Evolutionary conservation across 2,329 filamentous ascomycete genomes (phyloP).

Genomic region (Arthrobotrys sphaeroides): DNA sequence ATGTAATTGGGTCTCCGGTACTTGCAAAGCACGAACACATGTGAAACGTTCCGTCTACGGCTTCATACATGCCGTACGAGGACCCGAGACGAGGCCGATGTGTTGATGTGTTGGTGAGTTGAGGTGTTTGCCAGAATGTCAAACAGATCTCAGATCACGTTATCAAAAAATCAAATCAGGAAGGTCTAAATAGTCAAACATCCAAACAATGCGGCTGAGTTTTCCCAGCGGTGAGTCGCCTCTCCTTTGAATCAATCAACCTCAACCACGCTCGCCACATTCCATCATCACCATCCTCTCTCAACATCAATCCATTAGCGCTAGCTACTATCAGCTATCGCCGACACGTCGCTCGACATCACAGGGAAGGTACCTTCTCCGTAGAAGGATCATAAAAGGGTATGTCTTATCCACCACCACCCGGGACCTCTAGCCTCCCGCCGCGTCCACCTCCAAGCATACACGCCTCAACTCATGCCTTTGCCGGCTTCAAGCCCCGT

Average conservation of each 20-base stretch:
- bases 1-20: too few relatives aligned
- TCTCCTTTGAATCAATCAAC: constrained; percentile 18
- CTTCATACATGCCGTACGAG: too few relatives aligned
- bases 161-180: background rate
- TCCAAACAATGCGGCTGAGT: background rate
- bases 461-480: constrained; percentile 70
- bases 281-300: background rate
- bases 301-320: background rate
- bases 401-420: constrained; percentile 87
- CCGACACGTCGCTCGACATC: background rate
- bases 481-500: constrained; percentile 70
- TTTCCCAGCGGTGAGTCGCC: constrained; percentile 36
- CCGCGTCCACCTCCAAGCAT: constrained; percentile 75
- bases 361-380: background rate
- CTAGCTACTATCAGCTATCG: background rate
- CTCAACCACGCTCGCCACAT: background rate
- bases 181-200: constrained; percentile 4
- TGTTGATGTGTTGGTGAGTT: constrained; percentile 36
- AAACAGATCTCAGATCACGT: constrained; percentile 11
- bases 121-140: too few relatives aligned
- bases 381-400: constrained; percentile 35
- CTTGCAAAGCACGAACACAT: too few relatives aligned
- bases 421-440: constrained; percentile 71
- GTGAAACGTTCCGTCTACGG: too few relatives aligned
- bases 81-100: constrained; percentile 10